Base-by-base conservation (phyloP, 805 yeast genomes). In the Candida nitratophila region DNA sequence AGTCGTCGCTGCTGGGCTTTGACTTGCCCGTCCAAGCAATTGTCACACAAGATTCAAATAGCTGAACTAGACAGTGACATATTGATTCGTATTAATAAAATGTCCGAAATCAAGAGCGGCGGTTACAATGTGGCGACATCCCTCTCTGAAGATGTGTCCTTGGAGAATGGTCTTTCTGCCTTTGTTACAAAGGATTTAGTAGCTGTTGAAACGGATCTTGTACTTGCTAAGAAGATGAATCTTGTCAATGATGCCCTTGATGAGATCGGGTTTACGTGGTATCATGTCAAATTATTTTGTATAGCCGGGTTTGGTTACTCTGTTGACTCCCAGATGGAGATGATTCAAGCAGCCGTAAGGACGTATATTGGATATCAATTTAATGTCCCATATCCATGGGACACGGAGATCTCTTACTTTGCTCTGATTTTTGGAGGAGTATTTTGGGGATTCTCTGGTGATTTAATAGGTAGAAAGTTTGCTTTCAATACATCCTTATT, bases 181-280 rank as follows among this genome's bases (percentile, higher is more conserved):
- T 3, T 36, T 7, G 21, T 30, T 4, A 19, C 9, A 3, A 20
- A 22, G 14, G 33, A 37, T 27, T 19, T 37, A 14, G 5, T 33
- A 19, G n/a, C 15, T 3, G 15, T 10, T 21, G 40, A 37, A 43
- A 66, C 47, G 37, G 79, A 74, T 49, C 48, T 47, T 4, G 69
- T 63, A 2, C 53, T 73, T 34, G 51, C 60, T n/a, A 55, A 55
- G 37, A 75, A 74, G 46, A 71, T 75, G 54, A 60, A 57, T 37
- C 55, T 77, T 10, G 61, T 77, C 41, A 76, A 77, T 55, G 59
- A 74, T 45, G 80, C 83, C n/a, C 64, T 78, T 45, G 81, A 79
- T 53, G 79, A 79, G 50, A 75, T 78, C 43, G 83, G 83, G 0
- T 75, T 79, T 60, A 77, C 84, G 1, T 69, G 74, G 68, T 74